Conservation (phyloP, 192 early-diverging fungal genomes). For the Backusella tarrabulga region DNA sequence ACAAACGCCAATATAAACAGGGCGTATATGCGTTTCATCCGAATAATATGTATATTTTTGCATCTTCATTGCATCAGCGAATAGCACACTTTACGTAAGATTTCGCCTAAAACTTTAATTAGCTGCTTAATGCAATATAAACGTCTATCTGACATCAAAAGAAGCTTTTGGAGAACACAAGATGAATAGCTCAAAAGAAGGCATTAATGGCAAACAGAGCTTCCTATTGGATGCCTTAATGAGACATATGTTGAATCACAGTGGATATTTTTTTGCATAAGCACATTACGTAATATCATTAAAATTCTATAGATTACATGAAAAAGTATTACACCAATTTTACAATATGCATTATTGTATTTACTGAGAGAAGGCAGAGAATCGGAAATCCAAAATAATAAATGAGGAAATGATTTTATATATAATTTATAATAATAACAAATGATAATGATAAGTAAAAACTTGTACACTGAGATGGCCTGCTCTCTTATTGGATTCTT, state of each 20-base stretch:
- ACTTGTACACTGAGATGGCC: neutral
- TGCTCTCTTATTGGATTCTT: constrained; percentile 1
- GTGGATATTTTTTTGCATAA: neutral
- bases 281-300: neutral
- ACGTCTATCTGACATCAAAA: neutral
- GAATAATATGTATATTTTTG: neutral
- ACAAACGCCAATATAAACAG: neutral
- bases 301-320: no score
- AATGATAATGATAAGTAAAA: neutral
- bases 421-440: neutral
- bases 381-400: neutral
- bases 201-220: neutral
- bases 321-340: no score
- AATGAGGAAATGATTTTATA: neutral
- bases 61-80: neutral
- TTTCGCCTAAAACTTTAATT: neutral
- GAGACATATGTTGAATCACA: neutral
- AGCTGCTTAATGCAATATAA: neutral
- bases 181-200: neutral
- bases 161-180: no score
- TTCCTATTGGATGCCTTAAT: neutral
- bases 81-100: neutral
- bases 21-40: neutral
- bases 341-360: no score
- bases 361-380: neutral